phyloP scores from a whole-genome alignment of 2,329 filamentous ascomycete species.

The Pochonia chlamydosporia region DNA sequence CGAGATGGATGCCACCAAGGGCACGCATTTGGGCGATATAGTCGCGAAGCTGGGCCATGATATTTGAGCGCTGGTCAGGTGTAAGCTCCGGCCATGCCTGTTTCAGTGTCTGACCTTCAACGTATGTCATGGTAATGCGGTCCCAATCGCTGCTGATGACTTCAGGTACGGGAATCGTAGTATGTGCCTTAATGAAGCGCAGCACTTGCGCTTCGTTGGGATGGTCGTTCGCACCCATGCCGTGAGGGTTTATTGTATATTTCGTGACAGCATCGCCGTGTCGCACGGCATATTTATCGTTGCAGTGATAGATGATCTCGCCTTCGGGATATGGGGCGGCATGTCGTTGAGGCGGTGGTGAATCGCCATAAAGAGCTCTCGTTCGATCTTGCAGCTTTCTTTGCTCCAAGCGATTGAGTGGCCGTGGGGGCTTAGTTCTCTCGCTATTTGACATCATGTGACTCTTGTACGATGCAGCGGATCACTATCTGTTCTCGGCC shows the following conservation, averaged over 20 bases:
- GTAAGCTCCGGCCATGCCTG: slow-evolving; percentile 16
- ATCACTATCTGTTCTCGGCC: background rate
- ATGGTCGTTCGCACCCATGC: slow-evolving; percentile 11
- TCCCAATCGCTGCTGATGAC: slow-evolving; percentile 21
- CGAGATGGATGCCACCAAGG: slow-evolving; percentile 12
- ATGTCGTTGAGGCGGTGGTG: slow-evolving; percentile 11
- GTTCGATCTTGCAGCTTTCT: background rate
- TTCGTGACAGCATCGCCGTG: slow-evolving; percentile 16
- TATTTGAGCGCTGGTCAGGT: slow-evolving; percentile 10
- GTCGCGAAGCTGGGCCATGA: slow-evolving; percentile 15
- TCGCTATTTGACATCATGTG: background rate
- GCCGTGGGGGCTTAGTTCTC: background rate
- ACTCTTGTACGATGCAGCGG: background rate
- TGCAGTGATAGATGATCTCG: slow-evolving; percentile 12
- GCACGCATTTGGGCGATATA: slow-evolving; percentile 17
- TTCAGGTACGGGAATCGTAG: slow-evolving; percentile 18
- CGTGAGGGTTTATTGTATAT: slow-evolving; percentile 13
- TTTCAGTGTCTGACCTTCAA: slow-evolving; percentile 19
- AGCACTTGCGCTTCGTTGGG: slow-evolving; percentile 16
- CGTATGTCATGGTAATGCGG: slow-evolving; percentile 19
- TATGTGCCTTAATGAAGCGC: slow-evolving; percentile 15
- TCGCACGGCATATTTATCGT: slow-evolving; percentile 9
- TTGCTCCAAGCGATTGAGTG: background rate
- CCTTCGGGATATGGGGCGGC: slow-evolving; percentile 16
- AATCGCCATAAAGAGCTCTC: slow-evolving; percentile 8